Percentiles rank a stretch among this genome's conserved stretches.
These are phyloP conservation scores for Eucalyptus tenuipes DNA, from an alignment of 345 rosid species.

Conservation along the genomic window DNA sequence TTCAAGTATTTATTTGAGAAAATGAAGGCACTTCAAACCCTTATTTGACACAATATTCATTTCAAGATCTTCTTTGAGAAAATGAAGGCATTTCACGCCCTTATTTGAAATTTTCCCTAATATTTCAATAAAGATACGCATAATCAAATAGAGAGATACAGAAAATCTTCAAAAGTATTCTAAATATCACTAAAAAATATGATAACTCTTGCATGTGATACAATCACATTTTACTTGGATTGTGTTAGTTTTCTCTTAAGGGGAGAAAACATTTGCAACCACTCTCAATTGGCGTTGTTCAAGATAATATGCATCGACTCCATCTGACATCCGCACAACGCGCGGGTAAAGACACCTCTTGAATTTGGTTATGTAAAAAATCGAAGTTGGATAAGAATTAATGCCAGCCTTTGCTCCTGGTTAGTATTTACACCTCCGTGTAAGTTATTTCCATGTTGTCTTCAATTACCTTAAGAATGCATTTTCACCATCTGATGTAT, in stretches of 20 bases:
- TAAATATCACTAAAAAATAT: neutral
- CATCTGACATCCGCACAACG: neutral
- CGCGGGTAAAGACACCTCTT: neutral
- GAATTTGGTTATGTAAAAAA: neutral
- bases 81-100: too few relatives aligned
- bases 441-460: neutral
- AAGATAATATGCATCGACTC: neutral
- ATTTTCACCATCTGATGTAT: neutral
- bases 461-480: neutral
- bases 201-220: neutral
- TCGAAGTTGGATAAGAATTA: neutral
- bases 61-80: too few relatives aligned
- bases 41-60: too few relatives aligned
- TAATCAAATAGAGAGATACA: too few relatives aligned
- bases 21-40: accelerated
- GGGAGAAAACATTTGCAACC: neutral
- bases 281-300: neutral
- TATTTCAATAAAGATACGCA: too few relatives aligned
- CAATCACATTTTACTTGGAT: neutral
- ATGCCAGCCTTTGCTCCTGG: neutral
- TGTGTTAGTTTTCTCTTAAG: neutral
- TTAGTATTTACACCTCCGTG: neutral
- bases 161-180: too few relatives aligned
- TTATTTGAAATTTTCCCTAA: too few relatives aligned
- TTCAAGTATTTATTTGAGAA: too few relatives aligned